These are phyloP conservation scores for Monilinia polystroma DNA, from an alignment of 2,329 filamentous ascomycete genomes.

Conservation along the genomic window DNA sequence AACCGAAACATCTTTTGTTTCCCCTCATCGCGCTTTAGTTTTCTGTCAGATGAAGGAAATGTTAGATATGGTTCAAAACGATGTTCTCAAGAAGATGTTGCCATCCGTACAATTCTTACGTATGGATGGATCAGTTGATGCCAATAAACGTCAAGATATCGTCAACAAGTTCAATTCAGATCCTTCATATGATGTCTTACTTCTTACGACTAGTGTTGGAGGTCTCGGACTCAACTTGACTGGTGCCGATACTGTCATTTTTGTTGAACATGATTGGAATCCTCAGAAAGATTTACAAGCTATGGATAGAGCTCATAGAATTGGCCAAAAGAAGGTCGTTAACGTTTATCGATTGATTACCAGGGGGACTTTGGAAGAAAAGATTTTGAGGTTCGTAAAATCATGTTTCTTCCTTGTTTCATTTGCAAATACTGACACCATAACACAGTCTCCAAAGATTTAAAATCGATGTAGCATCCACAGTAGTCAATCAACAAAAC, in stretches of 20 bases:
- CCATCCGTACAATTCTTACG: conserved; percentile 90
- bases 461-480: conserved; percentile 98
- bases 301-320: conserved; percentile 97
- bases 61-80: conserved; percentile 97
- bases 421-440: conserved; percentile 22
- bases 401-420: background rate
- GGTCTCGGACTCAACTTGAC: conserved; percentile 93
- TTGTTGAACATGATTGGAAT: conserved; percentile 99
- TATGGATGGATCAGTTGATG: conserved; percentile 91
- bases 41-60: conserved; percentile 99
- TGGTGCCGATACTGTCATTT: conserved; percentile 97
- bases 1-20: conserved; percentile 74
- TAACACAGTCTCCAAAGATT: conserved; percentile 81
- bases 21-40: conserved; percentile 90
- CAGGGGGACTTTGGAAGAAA: conserved; percentile 93
- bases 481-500: conserved; percentile 98
- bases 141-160: conserved; percentile 91
- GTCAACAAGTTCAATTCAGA: conserved; percentile 99
- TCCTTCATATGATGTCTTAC: conserved; percentile 89
- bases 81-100: conserved; percentile 86
- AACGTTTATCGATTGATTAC: conserved; percentile 98
- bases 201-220: conserved; percentile 93
- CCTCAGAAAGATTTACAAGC: conserved; percentile 97
- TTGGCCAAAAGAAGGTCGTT: conserved; percentile 99
- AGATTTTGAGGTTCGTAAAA: conserved; percentile 76